A percentile compares a stretch with the other conserved stretches of the same genome.
Evolutionary conservation across 805 yeast genomes (phyloP).

Genomic region (Wickerhamomyces queroliae): DNA sequence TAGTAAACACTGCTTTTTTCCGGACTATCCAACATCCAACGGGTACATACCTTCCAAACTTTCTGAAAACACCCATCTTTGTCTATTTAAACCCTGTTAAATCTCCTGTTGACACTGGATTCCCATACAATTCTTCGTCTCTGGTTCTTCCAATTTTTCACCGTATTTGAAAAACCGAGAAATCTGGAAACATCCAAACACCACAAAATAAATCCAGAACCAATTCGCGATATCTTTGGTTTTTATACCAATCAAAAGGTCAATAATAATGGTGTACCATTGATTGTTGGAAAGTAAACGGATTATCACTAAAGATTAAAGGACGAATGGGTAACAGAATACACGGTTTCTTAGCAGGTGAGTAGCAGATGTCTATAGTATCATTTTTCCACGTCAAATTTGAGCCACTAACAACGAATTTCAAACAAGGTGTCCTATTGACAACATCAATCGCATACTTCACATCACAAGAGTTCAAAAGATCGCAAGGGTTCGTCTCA

Average conservation of each 20-base stretch:
- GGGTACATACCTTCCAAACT: neutral
- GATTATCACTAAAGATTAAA: no score
- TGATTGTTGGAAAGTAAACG: neutral
- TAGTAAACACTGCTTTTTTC: neutral
- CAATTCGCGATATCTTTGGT: neutral
- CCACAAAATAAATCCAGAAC: neutral
- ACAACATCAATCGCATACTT: conserved; percentile 59
- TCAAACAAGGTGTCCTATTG: conserved; percentile 39
- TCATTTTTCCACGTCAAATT: neutral
- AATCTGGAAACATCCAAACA: neutral
- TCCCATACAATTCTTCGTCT: neutral
- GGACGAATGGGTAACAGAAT: conserved; percentile 48
- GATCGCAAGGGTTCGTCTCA: conserved; percentile 41
- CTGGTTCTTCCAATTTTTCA: neutral
- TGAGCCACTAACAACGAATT: neutral
- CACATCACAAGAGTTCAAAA: conserved; percentile 50
- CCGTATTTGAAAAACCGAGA: neutral
- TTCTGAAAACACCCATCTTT: neutral
- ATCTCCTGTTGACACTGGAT: no score
- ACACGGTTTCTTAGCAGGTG: conserved; percentile 52
- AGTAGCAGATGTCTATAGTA: neutral
- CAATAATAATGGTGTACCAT: neutral
- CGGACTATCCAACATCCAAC: neutral
- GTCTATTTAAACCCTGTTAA: neutral
- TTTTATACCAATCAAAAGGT: neutral